Evolutionary conservation across 2,329 filamentous ascomycete species (phyloP).

Genomic region (Balansia obtecta): DNA sequence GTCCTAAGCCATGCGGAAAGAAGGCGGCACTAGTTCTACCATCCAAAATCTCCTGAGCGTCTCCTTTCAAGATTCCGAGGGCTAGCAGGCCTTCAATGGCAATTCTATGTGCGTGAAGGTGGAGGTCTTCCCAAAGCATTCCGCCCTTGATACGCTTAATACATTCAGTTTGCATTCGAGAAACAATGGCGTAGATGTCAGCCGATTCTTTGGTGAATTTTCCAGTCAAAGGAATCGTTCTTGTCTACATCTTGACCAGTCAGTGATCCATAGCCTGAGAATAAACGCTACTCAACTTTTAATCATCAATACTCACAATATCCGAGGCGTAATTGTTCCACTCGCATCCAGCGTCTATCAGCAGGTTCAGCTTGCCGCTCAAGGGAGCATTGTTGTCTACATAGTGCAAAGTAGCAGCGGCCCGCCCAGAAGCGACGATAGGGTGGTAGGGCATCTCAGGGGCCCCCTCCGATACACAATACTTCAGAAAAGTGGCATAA

Average conservation of each 20-base stretch:
- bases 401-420: constrained; percentile 81
- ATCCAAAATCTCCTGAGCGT: constrained; percentile 60
- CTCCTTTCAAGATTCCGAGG: constrained; percentile 61
- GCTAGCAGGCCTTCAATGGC: constrained; percentile 67
- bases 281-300: neutral
- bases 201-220: constrained; percentile 57
- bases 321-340: constrained; percentile 61
- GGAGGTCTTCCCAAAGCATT: constrained; percentile 69
- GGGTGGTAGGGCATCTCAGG: constrained; percentile 78
- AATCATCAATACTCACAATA: constrained; percentile 31
- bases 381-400: constrained; percentile 64
- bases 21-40: constrained; percentile 78
- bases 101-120: constrained; percentile 66
- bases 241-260: constrained; percentile 41
- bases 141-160: constrained; percentile 62
- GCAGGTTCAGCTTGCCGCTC: constrained; percentile 59
- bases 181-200: constrained; percentile 70
- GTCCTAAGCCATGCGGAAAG: constrained; percentile 82
- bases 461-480: constrained; percentile 61
- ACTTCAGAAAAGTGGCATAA: constrained; percentile 66
- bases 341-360: constrained; percentile 75
- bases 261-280: neutral
- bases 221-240: constrained; percentile 73
- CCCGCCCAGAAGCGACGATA: constrained; percentile 70
- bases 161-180: constrained; percentile 74